Evolutionary conservation across 345 rosid species (phyloP), one percentile per base, ranked within the genome.

Genomic region (Melastoma malabathricum): DNA sequence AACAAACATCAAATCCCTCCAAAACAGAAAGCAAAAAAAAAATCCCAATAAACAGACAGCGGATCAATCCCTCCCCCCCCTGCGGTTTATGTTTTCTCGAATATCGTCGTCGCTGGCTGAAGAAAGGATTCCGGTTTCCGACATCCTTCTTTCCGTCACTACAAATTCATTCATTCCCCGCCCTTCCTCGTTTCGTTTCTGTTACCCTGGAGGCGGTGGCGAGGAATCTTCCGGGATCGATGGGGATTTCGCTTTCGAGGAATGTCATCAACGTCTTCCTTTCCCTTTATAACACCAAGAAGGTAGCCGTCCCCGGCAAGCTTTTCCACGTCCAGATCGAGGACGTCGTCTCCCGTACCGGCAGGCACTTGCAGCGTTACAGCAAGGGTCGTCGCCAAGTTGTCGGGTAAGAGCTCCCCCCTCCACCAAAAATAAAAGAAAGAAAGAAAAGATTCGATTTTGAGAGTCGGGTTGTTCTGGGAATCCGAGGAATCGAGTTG

Each of bases 311-410:
- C 31, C 71, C 75, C 0, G 50, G 58, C 1, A 52, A 74, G 10
- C 23, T 51, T 54, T 58, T 68, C 17, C 69, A 76, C 31, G 50
- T 67, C 27, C 79, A 68, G 44, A 56, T 77, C 25, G 68, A 77
- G 53, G 68, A 74, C 1, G 56, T 69, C 59, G 69, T 72, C 47
- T 77, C 81, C 65, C 82, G 94, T 2, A 75, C 86, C 41, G 89
- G 94, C 19, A 72, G 94, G 19, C 74, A 75, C 55, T 62, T 73
- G 16, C 94, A 84, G 59, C 86, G 82, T 18, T 84, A 84, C 63
- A 59, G 77, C 12, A 38, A 67, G 15, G 89, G 86, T 2, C 57
- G 49, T 52, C 84, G 94, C 52, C 86, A 71, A 31, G 89, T 84
- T 60, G 94, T 79, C 23, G 94, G 94, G 94, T 84, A 54, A 15